These are phyloP conservation scores for Dactylis glomerata DNA, from an alignment of 176 grass and related monocot species.

Conservation along the genomic window DNA sequence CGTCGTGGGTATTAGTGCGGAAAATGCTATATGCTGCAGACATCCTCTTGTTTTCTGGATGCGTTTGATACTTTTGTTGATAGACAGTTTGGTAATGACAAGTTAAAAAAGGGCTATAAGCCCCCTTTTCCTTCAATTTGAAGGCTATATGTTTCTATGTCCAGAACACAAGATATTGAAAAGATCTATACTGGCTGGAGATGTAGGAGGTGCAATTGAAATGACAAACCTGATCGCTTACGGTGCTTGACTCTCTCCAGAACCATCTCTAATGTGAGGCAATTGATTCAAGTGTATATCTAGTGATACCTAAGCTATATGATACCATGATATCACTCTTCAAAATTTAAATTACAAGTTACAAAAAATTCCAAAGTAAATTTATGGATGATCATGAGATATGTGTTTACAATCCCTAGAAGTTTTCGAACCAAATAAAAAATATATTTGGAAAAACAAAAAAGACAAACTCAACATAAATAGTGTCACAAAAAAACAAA, in stretches of 20 bases:
- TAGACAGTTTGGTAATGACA: conserved; percentile 45
- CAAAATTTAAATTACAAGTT: no score
- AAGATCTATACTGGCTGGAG: conserved; percentile 1
- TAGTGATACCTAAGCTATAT: no score
- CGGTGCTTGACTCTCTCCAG: background rate
- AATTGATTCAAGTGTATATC: no score
- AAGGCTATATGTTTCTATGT: conserved; percentile 21
- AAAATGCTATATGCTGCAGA: conserved; percentile 27
- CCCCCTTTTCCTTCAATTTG: background rate
- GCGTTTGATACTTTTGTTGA: conserved; percentile 30
- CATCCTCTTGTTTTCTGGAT: conserved; percentile 1
- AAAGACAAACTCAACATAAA: no score
- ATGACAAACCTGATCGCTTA: background rate
- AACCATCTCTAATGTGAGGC: no score
- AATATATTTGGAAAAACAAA: no score
- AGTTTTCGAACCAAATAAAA: no score
- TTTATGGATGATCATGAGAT: no score
- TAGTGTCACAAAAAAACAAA: no score
- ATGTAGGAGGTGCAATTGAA: background rate
- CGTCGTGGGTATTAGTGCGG: background rate
- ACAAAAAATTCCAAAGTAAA: no score
- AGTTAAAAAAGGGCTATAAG: conserved; percentile 18
- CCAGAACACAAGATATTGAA: conserved; percentile 4
- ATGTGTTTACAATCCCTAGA: no score
- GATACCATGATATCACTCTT: no score